Conservation (phyloP, 108 stramenopile species). For the Fragilaria crotonensis region DNA sequence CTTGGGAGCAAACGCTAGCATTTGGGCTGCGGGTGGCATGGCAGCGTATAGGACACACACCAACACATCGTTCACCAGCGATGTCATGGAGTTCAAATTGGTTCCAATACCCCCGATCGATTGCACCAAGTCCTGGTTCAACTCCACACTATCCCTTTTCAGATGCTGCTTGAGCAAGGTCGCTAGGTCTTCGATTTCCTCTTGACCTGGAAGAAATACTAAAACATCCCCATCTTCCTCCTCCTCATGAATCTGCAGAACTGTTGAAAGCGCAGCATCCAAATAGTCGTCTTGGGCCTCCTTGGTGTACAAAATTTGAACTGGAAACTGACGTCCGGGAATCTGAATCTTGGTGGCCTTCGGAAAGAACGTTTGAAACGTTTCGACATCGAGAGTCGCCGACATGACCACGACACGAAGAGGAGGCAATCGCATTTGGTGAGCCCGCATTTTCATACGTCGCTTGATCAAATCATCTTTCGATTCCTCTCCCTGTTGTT, state of each 20-base stretch:
- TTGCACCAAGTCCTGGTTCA: conserved; percentile 42
- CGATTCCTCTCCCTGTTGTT: conserved; percentile 1
- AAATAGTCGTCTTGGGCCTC: conserved; percentile 76
- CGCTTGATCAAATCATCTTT: conserved; percentile 44
- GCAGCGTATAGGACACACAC: conserved; percentile 77
- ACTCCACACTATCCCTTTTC: conserved; percentile 37
- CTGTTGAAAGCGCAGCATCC: conserved; percentile 71
- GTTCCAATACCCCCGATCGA: conserved; percentile 52
- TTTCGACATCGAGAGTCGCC: conserved; percentile 87
- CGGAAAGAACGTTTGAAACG: conserved; percentile 80
- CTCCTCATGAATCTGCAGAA: conserved; percentile 81
- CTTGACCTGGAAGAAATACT: conserved; percentile 96
- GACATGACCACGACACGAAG: conserved; percentile 95
- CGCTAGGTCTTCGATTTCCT: conserved; percentile 85
- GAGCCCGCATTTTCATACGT: conserved; percentile 30
- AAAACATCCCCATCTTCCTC: conserved; percentile 77
- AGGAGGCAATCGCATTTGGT: conserved; percentile 40
- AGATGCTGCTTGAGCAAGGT: conserved; percentile 62
- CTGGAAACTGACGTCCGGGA: conserved; percentile 83
- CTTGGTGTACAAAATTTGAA: conserved; percentile 71
- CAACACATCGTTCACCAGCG: conserved; percentile 60
- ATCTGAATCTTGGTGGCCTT: conserved; percentile 56
- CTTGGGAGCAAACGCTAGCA: conserved; percentile 66
- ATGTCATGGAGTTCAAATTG: conserved; percentile 28
- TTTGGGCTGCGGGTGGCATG: conserved; percentile 65